Percentiles rank a stretch among this genome's conserved stretches.
Conservation (phyloP, 495 filamentous ascomycete genomes). For the Annulohypoxylon maeteangense region DNA sequence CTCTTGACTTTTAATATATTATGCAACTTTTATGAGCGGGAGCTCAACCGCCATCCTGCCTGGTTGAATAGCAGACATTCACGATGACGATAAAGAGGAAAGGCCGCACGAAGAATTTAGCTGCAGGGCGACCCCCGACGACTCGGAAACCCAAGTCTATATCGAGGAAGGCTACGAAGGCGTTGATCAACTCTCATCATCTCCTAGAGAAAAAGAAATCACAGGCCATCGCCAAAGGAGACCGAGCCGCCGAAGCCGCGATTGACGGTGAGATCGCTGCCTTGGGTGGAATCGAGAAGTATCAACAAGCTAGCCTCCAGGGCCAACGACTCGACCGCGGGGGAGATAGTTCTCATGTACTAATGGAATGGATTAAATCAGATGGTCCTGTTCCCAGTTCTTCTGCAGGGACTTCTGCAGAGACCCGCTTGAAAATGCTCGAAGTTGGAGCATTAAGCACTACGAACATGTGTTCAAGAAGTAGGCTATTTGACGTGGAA, state of each 20-base stretch:
- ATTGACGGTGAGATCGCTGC: conserved; percentile 65
- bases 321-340: conserved; percentile 87
- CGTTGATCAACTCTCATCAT: conserved; percentile 86
- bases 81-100: conserved; percentile 49
- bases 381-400: conserved; percentile 40
- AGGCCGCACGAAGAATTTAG: conserved; percentile 62
- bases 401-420: conserved; percentile 36
- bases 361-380: conserved; percentile 85
- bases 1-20: background rate
- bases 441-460: conserved; percentile 91
- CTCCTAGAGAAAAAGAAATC: conserved; percentile 79
- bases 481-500: conserved; percentile 73
- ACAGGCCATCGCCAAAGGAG: conserved; percentile 71
- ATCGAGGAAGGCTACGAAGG: conserved; percentile 81
- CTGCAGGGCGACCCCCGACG: conserved; percentile 74
- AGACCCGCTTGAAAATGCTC: conserved; percentile 69
- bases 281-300: conserved; percentile 82
- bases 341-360: conserved; percentile 86
- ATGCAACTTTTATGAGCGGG: background rate
- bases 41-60: background rate
- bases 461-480: conserved; percentile 83
- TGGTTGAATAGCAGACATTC: conserved; percentile 32
- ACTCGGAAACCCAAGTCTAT: conserved; percentile 64
- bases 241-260: conserved; percentile 63
- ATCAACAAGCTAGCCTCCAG: conserved; percentile 88